phyloP scores from a whole-genome alignment of 345 rosid genomes.

The Eucalyptus marginata region DNA sequence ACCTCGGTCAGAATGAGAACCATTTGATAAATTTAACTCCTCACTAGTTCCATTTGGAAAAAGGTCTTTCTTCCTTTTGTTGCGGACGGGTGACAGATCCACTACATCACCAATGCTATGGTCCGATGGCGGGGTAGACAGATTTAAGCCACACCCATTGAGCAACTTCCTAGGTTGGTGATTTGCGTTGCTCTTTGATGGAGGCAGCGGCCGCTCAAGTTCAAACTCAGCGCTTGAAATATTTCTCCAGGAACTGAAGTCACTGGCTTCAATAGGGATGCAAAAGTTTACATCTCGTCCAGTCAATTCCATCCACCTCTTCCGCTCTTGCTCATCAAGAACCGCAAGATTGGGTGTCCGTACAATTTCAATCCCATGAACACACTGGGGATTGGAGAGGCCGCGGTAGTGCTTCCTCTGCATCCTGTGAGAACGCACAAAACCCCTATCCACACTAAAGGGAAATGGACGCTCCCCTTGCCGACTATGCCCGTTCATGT shows the following conservation, averaged over 20 bases:
- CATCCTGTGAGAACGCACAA: conserved; percentile 49
- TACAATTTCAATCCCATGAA: conserved; percentile 37
- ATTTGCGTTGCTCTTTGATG: background rate
- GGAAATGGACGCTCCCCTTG: conserved; percentile 47
- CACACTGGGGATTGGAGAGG: conserved; percentile 46
- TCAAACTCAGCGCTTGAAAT: conserved; percentile 32
- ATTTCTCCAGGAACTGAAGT: conserved; percentile 41
- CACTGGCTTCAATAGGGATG: conserved; percentile 31
- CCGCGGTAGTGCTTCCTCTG: conserved; percentile 50
- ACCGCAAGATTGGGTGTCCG: conserved; percentile 19
- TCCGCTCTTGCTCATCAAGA: conserved; percentile 34
- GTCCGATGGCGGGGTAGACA: conserved; percentile 28
- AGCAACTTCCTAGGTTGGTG: conserved; percentile 15
- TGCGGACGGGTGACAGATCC: conserved; percentile 20
- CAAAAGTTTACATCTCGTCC: conserved; percentile 30
- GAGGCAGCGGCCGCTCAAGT: conserved; percentile 15
- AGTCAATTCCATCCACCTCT: conserved; percentile 39
- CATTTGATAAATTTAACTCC: background rate
- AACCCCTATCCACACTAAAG: conserved; percentile 34
- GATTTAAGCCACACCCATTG: conserved; percentile 26
- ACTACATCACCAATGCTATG: conserved; percentile 21
- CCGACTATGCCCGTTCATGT: conserved; percentile 44
- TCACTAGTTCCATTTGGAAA: conserved; percentile 3
- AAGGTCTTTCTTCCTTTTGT: conserved; percentile 32
- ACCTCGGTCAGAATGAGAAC: background rate